These are phyloP conservation scores for Asterophora lycoperdoides DNA, from an alignment of 768 basidiomycete species.

Conservation along the genomic window DNA sequence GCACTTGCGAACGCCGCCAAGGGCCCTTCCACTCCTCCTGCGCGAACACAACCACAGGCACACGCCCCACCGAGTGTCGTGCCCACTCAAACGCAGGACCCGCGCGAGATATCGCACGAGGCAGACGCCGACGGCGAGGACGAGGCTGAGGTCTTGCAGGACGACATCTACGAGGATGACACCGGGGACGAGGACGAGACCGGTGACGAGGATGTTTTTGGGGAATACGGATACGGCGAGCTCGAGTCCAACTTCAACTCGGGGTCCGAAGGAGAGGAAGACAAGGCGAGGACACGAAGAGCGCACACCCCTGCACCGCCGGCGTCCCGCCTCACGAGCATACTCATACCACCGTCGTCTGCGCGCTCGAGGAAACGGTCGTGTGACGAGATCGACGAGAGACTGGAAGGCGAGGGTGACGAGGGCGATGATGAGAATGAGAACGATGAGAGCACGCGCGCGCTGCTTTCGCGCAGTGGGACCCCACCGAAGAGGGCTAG, in stretches of 20 bases:
- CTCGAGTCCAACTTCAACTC: slow-evolving; percentile 10
- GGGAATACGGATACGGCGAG: slow-evolving; percentile 28
- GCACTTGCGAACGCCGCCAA: slow-evolving; percentile 43
- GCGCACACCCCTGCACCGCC: neutral
- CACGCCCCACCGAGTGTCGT: slow-evolving; percentile 10
- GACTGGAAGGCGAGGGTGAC: slow-evolving; percentile 15
- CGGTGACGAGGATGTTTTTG: slow-evolving; percentile 28
- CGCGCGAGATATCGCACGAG: neutral
- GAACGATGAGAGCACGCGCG: neutral
- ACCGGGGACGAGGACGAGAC: slow-evolving; percentile 18
- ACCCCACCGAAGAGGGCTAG: slow-evolving; percentile 31
- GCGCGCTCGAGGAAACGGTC: slow-evolving; percentile 20
- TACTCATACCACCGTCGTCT: no score
- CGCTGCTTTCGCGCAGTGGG: slow-evolving; percentile 10
- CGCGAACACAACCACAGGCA: slow-evolving; percentile 9
- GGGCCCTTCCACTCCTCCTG: slow-evolving; percentile 25
- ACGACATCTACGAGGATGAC: slow-evolving; percentile 14
- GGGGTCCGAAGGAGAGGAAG: slow-evolving; percentile 8
- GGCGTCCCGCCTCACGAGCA: neutral
- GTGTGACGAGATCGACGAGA: slow-evolving; percentile 30
- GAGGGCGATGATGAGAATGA: neutral
- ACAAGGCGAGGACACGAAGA: neutral
- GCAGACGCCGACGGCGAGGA: slow-evolving; percentile 19
- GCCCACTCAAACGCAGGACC: slow-evolving; percentile 1
- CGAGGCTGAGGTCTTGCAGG: slow-evolving; percentile 19